Percentiles rank a stretch among this genome's conserved stretches.
Evolutionary conservation across 2,329 filamentous ascomycete species (phyloP).

Genomic region (Amphichorda felina): DNA sequence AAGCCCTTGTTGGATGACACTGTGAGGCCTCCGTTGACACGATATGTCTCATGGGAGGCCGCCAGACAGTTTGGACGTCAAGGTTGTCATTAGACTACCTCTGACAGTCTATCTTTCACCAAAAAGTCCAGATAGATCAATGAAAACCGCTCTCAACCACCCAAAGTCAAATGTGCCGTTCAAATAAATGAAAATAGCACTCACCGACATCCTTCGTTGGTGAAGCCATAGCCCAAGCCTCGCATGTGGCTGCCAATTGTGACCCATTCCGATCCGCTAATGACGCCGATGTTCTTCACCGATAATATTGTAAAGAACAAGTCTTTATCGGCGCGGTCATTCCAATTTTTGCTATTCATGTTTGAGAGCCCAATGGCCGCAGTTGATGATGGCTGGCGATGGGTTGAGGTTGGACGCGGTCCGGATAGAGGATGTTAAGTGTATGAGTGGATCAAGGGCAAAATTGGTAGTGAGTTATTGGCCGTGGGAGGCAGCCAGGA

Average conservation of each 20-base stretch:
- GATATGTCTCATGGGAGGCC: no score
- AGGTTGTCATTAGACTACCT: no score
- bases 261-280: conserved; percentile 50
- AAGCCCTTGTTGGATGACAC: no score
- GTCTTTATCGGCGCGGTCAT: conserved; percentile 49
- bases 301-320: conserved; percentile 51
- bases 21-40: no score
- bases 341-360: conserved; percentile 49
- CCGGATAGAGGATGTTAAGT: conserved; percentile 22
- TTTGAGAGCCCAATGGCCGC: conserved; percentile 3
- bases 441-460: conserved; percentile 17
- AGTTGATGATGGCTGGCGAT: not conserved
- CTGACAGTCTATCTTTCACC: no score
- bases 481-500: not conserved
- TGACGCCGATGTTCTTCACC: conserved; percentile 51
- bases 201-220: conserved; percentile 53
- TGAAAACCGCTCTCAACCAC: not conserved
- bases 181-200: conserved; percentile 13
- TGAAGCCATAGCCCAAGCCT: conserved; percentile 47
- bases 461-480: conserved; percentile 29
- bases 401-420: conserved; percentile 3
- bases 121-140: no score
- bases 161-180: no score
- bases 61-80: no score
- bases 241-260: conserved; percentile 51